Percentiles rank a stretch among this genome's conserved stretches.
Conservation (phyloP, 257 asterid genomes). For the Verbena officinalis region DNA sequence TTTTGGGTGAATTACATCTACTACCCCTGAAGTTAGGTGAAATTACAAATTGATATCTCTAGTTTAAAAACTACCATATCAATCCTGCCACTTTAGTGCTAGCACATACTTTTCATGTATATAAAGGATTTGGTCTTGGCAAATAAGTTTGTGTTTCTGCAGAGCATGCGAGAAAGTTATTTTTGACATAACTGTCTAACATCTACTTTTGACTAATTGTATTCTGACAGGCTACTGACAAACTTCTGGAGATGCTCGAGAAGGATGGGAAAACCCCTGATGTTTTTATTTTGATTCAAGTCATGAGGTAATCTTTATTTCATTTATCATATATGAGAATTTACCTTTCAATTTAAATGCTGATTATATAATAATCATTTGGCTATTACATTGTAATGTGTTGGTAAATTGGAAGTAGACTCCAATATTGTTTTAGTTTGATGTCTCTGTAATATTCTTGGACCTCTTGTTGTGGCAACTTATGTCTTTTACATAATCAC, state of each 20-base stretch:
- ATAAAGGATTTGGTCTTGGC: background rate
- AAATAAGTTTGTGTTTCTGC: too few species aligned
- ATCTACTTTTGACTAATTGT: slow-evolving; percentile 24
- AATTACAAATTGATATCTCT: too few species aligned
- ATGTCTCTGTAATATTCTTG: slow-evolving; percentile 10
- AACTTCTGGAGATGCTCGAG: slow-evolving; percentile 71
- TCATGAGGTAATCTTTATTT: slow-evolving; percentile 69
- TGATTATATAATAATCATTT: slow-evolving; percentile 2
- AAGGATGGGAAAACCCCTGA: slow-evolving; percentile 75
- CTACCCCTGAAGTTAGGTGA: too few species aligned
- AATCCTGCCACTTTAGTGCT: background rate
- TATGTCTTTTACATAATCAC: background rate
- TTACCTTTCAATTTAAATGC: background rate
- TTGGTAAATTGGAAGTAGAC: slow-evolving; percentile 7
- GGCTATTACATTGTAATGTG: background rate
- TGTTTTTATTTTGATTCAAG: slow-evolving; percentile 65
- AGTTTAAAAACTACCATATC: background rate
- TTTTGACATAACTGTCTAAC: slow-evolving; percentile 25
- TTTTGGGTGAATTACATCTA: background rate
- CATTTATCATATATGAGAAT: background rate
- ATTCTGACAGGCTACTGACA: slow-evolving; percentile 71
- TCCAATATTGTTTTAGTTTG: slow-evolving; percentile 3
- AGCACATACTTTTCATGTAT: slow-evolving; percentile 1
- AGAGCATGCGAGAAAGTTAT: slow-evolving; percentile 16
- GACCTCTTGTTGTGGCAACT: background rate